phyloP scores from a whole-genome alignment of 805 yeast genomes.

The Metschnikowia colocasiae region DNA sequence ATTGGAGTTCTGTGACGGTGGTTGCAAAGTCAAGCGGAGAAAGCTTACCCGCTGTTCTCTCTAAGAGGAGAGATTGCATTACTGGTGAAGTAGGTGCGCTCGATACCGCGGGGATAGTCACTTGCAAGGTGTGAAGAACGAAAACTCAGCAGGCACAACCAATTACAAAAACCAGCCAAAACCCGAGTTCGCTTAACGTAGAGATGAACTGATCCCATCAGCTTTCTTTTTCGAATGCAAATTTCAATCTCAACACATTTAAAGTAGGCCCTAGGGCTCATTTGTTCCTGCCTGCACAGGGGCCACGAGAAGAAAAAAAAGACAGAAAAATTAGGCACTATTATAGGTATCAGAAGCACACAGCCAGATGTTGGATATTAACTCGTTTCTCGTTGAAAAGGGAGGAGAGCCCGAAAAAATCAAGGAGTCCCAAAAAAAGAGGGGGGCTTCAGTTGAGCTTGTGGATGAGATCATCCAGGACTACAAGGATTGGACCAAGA shows the following conservation, averaged over 20 bases:
- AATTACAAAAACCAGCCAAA: no score
- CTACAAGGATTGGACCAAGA: constrained; percentile 89
- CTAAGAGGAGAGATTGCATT: constrained; percentile 40
- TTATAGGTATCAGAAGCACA: neutral
- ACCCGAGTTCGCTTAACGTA: no score
- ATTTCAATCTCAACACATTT: no score
- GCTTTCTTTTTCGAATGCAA: no score
- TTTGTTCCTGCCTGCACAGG: neutral
- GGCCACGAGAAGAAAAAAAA: neutral
- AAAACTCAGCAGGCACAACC: neutral
- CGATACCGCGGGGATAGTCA: neutral
- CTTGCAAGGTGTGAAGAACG: neutral
- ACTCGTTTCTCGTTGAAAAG: constrained; percentile 89
- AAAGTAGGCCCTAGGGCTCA: neutral
- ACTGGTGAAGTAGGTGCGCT: neutral
- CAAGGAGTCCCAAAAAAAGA: constrained; percentile 84
- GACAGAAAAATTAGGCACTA: neutral
- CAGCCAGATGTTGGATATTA: constrained; percentile 79
- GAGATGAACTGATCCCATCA: no score
- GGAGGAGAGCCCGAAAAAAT: constrained; percentile 94
- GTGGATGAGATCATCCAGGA: constrained; percentile 93
- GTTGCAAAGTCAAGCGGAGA: constrained; percentile 33
- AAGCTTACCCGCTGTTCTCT: constrained; percentile 27
- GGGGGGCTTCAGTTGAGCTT: constrained; percentile 91
- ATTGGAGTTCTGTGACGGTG: constrained; percentile 36